These are phyloP conservation scores for Puccinellia tenuiflora DNA, from an alignment of 176 grass and related monocot genomes.

Conservation along the genomic window DNA sequence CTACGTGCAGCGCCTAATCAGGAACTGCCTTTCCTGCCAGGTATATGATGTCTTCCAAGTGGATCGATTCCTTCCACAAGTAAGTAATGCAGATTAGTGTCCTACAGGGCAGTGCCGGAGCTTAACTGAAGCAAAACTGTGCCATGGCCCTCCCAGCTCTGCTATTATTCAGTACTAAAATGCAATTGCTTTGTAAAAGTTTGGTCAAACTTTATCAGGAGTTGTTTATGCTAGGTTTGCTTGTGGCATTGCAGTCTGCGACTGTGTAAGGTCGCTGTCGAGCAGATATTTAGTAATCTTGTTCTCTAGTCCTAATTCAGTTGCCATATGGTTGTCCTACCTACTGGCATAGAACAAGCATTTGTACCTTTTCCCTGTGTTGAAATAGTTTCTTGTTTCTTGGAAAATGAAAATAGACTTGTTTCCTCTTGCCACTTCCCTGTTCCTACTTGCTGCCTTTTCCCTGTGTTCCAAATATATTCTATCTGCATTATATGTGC, in stretches of 20 bases:
- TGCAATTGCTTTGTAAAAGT: too few relatives aligned
- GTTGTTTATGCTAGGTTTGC: background rate
- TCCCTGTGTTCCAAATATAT: background rate
- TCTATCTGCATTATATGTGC: background rate
- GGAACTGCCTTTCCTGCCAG: slow-evolving; percentile 67
- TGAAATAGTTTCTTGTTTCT: slow-evolving; percentile 9
- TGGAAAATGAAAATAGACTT: slow-evolving; percentile 21
- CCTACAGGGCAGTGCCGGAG: background rate
- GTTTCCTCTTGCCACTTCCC: background rate
- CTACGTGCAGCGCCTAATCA: slow-evolving; percentile 75
- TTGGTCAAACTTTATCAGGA: too few relatives aligned
- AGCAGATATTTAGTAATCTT: background rate
- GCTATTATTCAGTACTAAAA: too few relatives aligned
- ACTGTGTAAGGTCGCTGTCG: background rate
- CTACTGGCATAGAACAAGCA: background rate
- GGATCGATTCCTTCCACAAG: background rate
- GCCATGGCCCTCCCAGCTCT: too few relatives aligned
- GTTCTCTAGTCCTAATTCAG: background rate
- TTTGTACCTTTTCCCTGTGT: background rate
- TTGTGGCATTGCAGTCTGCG: background rate
- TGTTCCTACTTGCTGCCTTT: slow-evolving; percentile 9
- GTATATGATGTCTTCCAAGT: background rate
- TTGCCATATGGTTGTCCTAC: background rate
- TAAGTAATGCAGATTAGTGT: background rate
- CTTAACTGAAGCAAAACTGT: too few relatives aligned